Base-by-base conservation (phyloP, 169 alveolate species). In the Perkinsus marinus region DNA sequence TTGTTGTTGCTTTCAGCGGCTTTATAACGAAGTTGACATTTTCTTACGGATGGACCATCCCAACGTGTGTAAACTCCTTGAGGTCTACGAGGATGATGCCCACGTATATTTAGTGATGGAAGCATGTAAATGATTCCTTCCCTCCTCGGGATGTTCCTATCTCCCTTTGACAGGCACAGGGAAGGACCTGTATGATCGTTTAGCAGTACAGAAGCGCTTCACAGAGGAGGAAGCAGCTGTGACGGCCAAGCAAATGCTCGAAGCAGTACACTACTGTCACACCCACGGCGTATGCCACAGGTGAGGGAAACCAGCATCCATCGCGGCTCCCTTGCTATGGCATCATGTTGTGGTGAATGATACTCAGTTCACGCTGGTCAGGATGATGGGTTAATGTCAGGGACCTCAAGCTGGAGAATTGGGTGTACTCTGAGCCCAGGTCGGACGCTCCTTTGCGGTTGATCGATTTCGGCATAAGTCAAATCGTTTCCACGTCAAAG, bases 1-100 rank as follows among this genome's bases (percentile, higher is more conserved):
- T 10, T 41, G 46, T 41, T 10, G 3, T 10, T 41, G 10, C 10
- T 41, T 10, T 39, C 68, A 93, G 79, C 90, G 92, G 39, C 57
- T 93, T 47, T 90, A 93, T 89, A 94, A 94, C 68, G 96, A 94
- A 39, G 96, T 93, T 34, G 68, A 68, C 17, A 41, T 94, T 37
- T 94, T 93, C 91, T 91, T 94, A 43, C 90, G 91, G 68, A 68
- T 95, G 47, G 98, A 97, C 94, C 99, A 97, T 92, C 99, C 99
- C n/a, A 97, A 97, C 92, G 96, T 97, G 19, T 95, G 96, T 22
- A 96, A 96, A 90, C 94, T 97, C n/a, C 93, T 96, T 30, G 98
- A 97, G 92, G 96, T 97, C 19, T 97, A 92, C 93, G 98, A 96
- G 91, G 97, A 96, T 90, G 93, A 92, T 19, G 93, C 94, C 68